Evolutionary conservation across 805 yeast genomes (phyloP).

Genomic region (Starmerella khaoyaiensis): DNA sequence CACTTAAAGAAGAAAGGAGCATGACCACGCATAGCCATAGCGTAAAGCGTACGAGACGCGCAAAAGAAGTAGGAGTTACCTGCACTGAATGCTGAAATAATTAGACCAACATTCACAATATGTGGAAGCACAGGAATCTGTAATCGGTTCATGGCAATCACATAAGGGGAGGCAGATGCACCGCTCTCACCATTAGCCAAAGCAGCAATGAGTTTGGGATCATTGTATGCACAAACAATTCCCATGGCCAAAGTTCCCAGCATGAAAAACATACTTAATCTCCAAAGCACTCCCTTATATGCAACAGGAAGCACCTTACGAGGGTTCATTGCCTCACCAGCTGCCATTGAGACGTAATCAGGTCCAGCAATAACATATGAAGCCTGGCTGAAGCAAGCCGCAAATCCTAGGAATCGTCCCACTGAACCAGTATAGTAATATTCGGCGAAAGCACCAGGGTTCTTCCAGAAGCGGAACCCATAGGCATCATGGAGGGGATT

Average conservation of each 20-base stretch:
- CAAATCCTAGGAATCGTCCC: constrained; percentile 62
- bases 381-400: constrained; percentile 57
- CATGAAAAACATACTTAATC: constrained; percentile 54
- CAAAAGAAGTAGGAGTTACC: constrained; percentile 73
- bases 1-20: constrained; percentile 56
- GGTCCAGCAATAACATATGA: constrained; percentile 77
- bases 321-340: constrained; percentile 68
- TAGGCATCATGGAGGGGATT: constrained; percentile 56
- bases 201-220: constrained; percentile 45
- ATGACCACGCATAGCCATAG: constrained; percentile 55
- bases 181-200: constrained; percentile 53
- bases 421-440: constrained; percentile 39
- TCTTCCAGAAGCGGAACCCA: constrained; percentile 46
- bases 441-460: constrained; percentile 46
- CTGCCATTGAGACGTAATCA: constrained; percentile 72
- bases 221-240: constrained; percentile 57
- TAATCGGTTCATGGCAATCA: constrained; percentile 58
- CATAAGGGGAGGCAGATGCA: constrained; percentile 71
- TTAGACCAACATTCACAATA: constrained; percentile 63
- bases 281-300: constrained; percentile 56
- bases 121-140: constrained; percentile 57
- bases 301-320: constrained; percentile 65
- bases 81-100: constrained; percentile 67
- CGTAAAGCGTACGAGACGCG: constrained; percentile 55
- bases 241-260: constrained; percentile 73